Evolutionary conservation across 345 rosid species (phyloP), one percentile per base, ranked within the genome.

Genomic region (Clarkia xantiana): DNA sequence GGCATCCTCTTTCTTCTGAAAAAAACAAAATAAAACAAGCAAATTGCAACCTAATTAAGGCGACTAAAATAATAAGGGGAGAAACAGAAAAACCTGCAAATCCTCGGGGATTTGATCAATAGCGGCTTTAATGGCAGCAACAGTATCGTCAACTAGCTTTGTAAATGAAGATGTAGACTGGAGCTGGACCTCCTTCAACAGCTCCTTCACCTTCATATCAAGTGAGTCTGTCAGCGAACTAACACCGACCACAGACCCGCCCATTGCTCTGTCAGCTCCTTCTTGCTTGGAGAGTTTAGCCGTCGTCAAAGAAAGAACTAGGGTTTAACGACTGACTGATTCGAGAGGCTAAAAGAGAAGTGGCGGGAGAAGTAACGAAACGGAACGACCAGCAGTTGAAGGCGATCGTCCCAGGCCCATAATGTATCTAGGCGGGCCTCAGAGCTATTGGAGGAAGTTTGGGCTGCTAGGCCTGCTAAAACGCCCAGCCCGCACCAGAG

Each of bases 181-280:
- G 29, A 82, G 49, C 55, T 62, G 69, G 20, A 72, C 79, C 63
- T 79, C 86, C 63, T 82, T 74, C 10, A 82, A 58, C 65, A 82
- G 56, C 65, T 76, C 83, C 0, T 54, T 57, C 15, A 72, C 61
- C 61, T 72, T 79, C 50, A 59, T 58, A 49, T 68, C 74, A 63
- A 74, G 55, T 3, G 77, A 58, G 54, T 69, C 68, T 9, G 55
- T 18, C 15, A 16, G 52, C 16, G 64, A 8, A 40, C 43, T 62
- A 12, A 53, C 51, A 12, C 44, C 71, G 74, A 68, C 59, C 15
- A 52, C 44, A 46, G 42, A 12, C 48, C 40, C 11, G 13, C 11
- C 63, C 40, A 29, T 49, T 39, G 9, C 42, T 46, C 10, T 29
- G 0, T 14, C 43, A n/a, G n/a, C 15, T 15, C 44, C 1, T n/a